phyloP scores from a whole-genome alignment of 208 protist genomes.

The Crithidia sp. region DNA sequence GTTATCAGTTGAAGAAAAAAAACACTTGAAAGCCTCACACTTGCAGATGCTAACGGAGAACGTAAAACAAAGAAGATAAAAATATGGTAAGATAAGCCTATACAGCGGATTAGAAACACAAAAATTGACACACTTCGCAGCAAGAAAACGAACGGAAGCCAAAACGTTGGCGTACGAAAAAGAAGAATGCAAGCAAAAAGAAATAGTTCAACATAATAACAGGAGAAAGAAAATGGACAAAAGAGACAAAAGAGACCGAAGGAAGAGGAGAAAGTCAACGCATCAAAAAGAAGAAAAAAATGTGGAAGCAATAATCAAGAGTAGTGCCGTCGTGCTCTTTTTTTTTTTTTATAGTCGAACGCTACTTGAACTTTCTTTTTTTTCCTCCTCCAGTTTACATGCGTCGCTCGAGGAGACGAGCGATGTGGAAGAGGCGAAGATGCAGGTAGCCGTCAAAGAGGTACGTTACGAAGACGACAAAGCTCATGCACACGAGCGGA shows the following conservation, averaged over 20 bases:
- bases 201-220: not conserved
- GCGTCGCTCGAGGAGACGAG: conserved; percentile 18
- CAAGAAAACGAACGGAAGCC: too few species aligned
- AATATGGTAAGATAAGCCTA: not conserved
- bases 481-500: conserved; percentile 24
- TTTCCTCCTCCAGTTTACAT: conserved; percentile 5
- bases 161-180: too few species aligned
- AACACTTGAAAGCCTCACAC: too few species aligned
- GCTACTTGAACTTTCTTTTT: too few species aligned
- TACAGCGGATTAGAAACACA: not conserved
- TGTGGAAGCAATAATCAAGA: not conserved
- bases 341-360: not conserved
- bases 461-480: conserved; percentile 18
- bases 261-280: not conserved
- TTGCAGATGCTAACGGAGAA: not conserved
- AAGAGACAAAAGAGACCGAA: not conserved
- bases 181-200: not conserved
- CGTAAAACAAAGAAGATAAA: not conserved
- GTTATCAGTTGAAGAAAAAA: too few species aligned
- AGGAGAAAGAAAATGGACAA: not conserved
- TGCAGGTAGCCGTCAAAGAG: conserved; percentile 31
- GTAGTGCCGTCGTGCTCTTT: not conserved
- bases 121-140: not conserved
- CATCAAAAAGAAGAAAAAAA: not conserved
- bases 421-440: conserved; percentile 31